Conservation (phyloP, 2,329 filamentous ascomycete genomes). For the Hypoxylon sp. region DNA sequence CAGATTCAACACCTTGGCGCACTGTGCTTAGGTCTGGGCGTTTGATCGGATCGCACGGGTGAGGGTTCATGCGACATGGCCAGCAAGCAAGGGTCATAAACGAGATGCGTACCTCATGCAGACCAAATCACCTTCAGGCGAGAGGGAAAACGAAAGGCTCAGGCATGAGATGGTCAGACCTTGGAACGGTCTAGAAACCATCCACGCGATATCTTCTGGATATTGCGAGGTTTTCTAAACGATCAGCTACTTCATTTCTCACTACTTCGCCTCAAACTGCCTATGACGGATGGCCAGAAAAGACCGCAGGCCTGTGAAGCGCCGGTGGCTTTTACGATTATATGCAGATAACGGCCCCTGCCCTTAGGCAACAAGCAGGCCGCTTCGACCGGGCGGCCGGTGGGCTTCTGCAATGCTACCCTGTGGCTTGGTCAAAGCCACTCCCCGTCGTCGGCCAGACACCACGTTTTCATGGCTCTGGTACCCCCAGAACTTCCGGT, state of each 20-base stretch:
- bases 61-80: conserved; percentile 17
- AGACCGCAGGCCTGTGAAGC: conserved; percentile 6
- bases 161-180: conserved; percentile 10
- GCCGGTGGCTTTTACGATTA: conserved; percentile 4
- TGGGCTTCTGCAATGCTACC: conserved; percentile 18
- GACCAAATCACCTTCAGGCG: conserved; percentile 16
- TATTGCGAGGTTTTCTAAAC: background rate
- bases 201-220: conserved; percentile 8
- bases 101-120: conserved; percentile 16
- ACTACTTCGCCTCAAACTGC: conserved; percentile 6
- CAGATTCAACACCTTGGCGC: conserved; percentile 1
- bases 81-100: conserved; percentile 8
- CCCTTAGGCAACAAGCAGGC: conserved; percentile 1
- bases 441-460: conserved; percentile 15
- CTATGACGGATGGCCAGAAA: conserved; percentile 10
- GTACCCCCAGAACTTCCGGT: too few relatives aligned
- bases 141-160: conserved; percentile 1
- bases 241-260: conserved; percentile 8
- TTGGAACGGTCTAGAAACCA: conserved; percentile 24
- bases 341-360: conserved; percentile 11
- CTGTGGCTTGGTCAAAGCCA: conserved; percentile 14
- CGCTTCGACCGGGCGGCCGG: conserved; percentile 16
- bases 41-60: conserved; percentile 16
- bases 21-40: too few relatives aligned
- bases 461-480: conserved; percentile 18